Conservation (phyloP, 768 basidiomycete genomes). For the Mrakia hoshinonis region DNA sequence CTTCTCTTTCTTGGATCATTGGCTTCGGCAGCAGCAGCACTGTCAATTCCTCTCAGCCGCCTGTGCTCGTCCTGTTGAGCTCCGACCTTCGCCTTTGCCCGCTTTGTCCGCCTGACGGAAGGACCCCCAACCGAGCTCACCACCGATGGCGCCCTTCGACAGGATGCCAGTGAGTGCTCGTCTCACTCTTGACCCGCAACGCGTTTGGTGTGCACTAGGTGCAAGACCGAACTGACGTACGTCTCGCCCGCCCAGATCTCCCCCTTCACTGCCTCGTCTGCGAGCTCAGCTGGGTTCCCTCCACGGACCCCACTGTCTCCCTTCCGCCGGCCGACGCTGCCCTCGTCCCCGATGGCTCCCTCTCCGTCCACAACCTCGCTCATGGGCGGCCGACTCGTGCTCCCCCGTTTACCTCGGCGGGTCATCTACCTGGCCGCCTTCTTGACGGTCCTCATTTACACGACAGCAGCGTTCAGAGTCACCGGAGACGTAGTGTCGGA, state of each 20-base stretch:
- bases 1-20: too few relatives aligned
- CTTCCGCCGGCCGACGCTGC: neutral
- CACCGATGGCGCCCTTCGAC: slow-evolving; percentile 34
- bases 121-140: neutral
- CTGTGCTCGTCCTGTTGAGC: too few relatives aligned
- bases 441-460: neutral
- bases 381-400: neutral
- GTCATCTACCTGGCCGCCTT: neutral
- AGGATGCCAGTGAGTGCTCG: slow-evolving; percentile 34
- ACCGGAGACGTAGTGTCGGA: too few relatives aligned
- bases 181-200: neutral
- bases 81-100: too few relatives aligned
- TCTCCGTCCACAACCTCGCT: neutral
- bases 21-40: too few relatives aligned
- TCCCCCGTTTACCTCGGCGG: slow-evolving; percentile 2
- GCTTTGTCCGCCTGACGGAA: too few relatives aligned
- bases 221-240: too few relatives aligned
- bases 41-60: too few relatives aligned
- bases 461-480: neutral
- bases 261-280: neutral
- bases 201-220: too few relatives aligned
- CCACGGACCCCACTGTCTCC: neutral
- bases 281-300: neutral
- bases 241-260: neutral
- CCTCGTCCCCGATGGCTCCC: neutral